These are phyloP conservation scores for Roridomyces roridus DNA, from an alignment of 768 basidiomycete species.

Conservation along the genomic window DNA sequence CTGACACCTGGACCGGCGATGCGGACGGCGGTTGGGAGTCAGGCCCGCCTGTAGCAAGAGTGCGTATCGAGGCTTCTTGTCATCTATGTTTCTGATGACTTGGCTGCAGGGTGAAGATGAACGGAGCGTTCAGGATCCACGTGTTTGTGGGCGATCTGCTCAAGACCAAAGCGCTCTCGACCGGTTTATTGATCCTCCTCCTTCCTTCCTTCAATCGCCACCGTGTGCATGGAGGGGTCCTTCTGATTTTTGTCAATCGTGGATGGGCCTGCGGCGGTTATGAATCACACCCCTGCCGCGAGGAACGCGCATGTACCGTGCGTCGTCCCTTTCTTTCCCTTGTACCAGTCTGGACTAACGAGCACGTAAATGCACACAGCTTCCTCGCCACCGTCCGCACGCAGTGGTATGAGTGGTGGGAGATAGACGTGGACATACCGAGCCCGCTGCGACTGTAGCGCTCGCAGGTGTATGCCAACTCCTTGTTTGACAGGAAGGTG, in stretches of 20 bases:
- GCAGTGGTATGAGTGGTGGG: conserved; percentile 27
- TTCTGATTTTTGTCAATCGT: conserved; percentile 14
- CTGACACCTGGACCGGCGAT: conserved; percentile 18
- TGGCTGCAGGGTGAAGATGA: conserved; percentile 23
- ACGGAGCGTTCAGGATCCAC: conserved; percentile 28
- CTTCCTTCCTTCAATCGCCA: conserved; percentile 24
- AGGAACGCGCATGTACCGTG: conserved; percentile 13
- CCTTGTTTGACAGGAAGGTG: conserved; percentile 22
- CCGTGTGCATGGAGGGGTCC: conserved; percentile 5
- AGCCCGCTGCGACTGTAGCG: conserved; percentile 26
- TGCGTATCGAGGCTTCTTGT: neutral
- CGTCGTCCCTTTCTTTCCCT: neutral
- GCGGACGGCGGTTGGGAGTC: conserved; percentile 21
- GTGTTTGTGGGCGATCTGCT: conserved; percentile 21
- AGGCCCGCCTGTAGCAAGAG: conserved; percentile 25
- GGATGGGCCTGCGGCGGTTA: conserved; percentile 17
- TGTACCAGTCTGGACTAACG: neutral
- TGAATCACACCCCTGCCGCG: conserved; percentile 4
- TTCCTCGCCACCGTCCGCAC: conserved; percentile 26
- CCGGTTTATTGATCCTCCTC: conserved; percentile 18
- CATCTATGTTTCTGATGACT: neutral
- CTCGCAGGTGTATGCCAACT: conserved; percentile 23
- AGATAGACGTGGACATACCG: conserved; percentile 20
- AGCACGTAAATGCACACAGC: conserved; percentile 19
- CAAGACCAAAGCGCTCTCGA: conserved; percentile 16